Base-by-base conservation (phyloP, 345 rosid species). In the Linum tenue region DNA sequence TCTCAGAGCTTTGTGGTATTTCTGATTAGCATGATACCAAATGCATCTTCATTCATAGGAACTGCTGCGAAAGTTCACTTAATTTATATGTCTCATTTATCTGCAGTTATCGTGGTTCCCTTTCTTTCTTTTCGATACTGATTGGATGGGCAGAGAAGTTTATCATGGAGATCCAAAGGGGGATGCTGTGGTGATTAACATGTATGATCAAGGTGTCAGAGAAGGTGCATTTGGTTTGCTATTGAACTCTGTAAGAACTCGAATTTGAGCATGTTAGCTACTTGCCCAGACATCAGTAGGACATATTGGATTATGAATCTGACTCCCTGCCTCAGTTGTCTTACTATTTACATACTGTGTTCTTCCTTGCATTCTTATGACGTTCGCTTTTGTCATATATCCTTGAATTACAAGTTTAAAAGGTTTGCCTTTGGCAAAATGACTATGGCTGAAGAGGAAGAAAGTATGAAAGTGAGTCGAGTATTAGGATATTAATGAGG, bases 71-170 rank as follows among this genome's bases (percentile, higher is more conserved):
- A 5, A 43, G 35, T 22, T 35, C 37, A 6, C 62, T 17, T 11
- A 22, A 22, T 63, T 5, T 66, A 16, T 73, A 60, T 65, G 2
- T 40, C 17, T 71, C 41, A 22, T 22, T 64, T 79, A 39, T 70
- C 60, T 84, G 86, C 84, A 94, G 97, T 72, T 94, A 65, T 94
- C 99, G 51, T 91, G 97, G 99, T 94, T 94, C 73, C 99, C 97
- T 4, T 89, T 91, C 87, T 89, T 94, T 79, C 85, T 95, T 62
- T 94, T 91, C 64, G 97, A 95, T 80, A 89, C 95, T 43, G 97
- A 95, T 80, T 95, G 99, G 99, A 95, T 95, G 99, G 99, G 99
- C 55, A 87, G 96, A 77, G 96, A 95, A 79, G 96, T 95, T 58
- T 91, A 91, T 76, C 95, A 87, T 65, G 99, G 97, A 43, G 72